Percentiles rank a stretch among this genome's conserved stretches.
phyloP scores from a whole-genome alignment of 208 protist genomes.

The Giardia muris region DNA sequence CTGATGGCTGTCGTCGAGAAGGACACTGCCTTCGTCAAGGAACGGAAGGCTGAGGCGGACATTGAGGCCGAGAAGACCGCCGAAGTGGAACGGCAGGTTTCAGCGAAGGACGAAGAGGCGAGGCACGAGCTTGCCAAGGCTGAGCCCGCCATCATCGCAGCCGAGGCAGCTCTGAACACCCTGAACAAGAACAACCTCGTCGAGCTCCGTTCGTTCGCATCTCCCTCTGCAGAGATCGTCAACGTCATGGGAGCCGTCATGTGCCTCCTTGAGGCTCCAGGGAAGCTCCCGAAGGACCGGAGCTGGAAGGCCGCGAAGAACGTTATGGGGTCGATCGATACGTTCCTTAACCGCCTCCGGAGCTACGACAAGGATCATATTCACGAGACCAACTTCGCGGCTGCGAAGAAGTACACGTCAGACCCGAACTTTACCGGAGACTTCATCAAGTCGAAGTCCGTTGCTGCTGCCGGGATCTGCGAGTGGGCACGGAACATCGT shows the following conservation, averaged over 20 bases:
- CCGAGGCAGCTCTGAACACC: conserved; percentile 75
- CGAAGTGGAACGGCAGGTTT: conserved; percentile 71
- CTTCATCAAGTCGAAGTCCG: conserved; percentile 68
- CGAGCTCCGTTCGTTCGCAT: conserved; percentile 81
- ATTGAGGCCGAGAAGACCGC: conserved; percentile 80
- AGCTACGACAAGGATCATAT: conserved; percentile 81
- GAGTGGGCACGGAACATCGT: conserved; percentile 82
- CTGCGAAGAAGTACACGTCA: background rate
- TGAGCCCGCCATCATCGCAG: conserved; percentile 71
- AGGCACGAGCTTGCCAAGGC: conserved; percentile 57
- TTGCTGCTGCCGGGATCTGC: conserved; percentile 80
- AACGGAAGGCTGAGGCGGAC: conserved; percentile 69
- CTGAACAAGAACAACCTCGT: conserved; percentile 83
- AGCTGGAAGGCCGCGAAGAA: conserved; percentile 81
- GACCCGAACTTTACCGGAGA: conserved; percentile 60
- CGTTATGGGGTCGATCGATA: conserved; percentile 77
- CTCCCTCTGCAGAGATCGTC: conserved; percentile 73
- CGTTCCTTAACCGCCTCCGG: conserved; percentile 71
- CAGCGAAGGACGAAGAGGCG: conserved; percentile 57
- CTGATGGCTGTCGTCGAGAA: conserved; percentile 74
- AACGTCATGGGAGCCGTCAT: conserved; percentile 78
- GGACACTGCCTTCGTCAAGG: conserved; percentile 76
- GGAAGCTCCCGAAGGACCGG: conserved; percentile 63
- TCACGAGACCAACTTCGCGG: conserved; percentile 49
- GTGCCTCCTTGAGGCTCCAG: conserved; percentile 69